phyloP scores from a whole-genome alignment of 129 eudicot genomes.

The Flaveria trinervia region DNA sequence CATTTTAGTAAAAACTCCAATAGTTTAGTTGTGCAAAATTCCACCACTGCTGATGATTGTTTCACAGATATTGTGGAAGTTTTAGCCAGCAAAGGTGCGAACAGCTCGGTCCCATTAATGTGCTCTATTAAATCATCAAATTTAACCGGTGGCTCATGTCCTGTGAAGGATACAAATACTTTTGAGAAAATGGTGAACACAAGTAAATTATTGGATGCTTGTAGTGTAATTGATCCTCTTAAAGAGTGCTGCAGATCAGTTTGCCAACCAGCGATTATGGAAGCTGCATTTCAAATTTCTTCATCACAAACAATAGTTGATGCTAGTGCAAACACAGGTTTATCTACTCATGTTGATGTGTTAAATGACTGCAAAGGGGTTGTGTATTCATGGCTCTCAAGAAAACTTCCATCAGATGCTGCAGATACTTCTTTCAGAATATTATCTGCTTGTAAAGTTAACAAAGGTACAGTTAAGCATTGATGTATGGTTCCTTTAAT shows the following conservation, averaged over 20 bases:
- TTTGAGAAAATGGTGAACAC: slow-evolving; percentile 76
- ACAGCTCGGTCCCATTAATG: slow-evolving; percentile 62
- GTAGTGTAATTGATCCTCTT: slow-evolving; percentile 79
- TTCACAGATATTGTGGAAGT: slow-evolving; percentile 75
- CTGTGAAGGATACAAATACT: slow-evolving; percentile 65
- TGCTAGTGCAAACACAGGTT: slow-evolving; percentile 42
- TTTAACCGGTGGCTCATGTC: slow-evolving; percentile 87
- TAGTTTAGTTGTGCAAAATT: slow-evolving; percentile 61
- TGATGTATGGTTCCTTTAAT: neutral
- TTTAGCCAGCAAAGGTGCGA: slow-evolving; percentile 88
- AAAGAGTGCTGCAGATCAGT: slow-evolving; percentile 88
- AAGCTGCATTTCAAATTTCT: slow-evolving; percentile 76
- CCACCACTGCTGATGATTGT: slow-evolving; percentile 74
- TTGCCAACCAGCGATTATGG: slow-evolving; percentile 86
- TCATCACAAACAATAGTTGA: slow-evolving; percentile 36
- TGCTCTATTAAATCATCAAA: slow-evolving; percentile 71
- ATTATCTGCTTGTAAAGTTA: slow-evolving; percentile 84
- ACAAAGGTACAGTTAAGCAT: slow-evolving; percentile 59
- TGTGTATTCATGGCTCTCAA: slow-evolving; percentile 74
- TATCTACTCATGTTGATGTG: slow-evolving; percentile 44
- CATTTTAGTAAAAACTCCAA: slow-evolving; percentile 56
- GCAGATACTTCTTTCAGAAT: slow-evolving; percentile 68
- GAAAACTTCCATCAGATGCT: slow-evolving; percentile 70
- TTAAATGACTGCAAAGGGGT: slow-evolving; percentile 87
- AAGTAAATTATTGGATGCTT: slow-evolving; percentile 77